These are phyloP conservation scores for Orobanche coerulescens DNA, from an alignment of 257 asterid genomes.

Conservation along the genomic window DNA sequence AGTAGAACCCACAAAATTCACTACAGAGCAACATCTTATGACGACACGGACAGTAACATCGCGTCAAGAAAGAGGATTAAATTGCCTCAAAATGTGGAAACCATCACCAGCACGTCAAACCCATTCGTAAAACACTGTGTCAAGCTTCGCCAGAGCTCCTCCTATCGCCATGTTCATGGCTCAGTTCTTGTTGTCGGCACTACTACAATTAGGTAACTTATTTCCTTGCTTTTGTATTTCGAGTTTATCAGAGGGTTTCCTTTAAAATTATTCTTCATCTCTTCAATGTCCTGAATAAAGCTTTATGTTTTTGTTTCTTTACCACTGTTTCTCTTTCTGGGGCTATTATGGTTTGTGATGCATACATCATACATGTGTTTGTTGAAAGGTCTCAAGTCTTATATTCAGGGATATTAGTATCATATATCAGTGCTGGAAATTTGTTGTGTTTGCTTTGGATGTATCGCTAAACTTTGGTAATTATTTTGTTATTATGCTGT, in stretches of 20 bases:
- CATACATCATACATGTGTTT: slow-evolving; percentile 3
- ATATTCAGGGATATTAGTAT: background rate
- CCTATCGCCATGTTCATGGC: slow-evolving; percentile 76
- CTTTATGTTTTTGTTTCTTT: background rate
- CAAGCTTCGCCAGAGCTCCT: slow-evolving; percentile 75
- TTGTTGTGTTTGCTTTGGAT: background rate
- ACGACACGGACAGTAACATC: slow-evolving; percentile 22
- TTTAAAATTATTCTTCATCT: background rate
- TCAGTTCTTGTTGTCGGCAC: slow-evolving; percentile 73
- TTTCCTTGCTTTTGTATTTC: background rate
- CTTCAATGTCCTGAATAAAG: background rate
- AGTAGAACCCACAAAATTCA: slow-evolving; percentile 10
- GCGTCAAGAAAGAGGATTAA: slow-evolving; percentile 27
- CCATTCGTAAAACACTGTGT: slow-evolving; percentile 86
- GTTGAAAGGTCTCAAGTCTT: background rate
- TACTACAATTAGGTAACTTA: slow-evolving; percentile 61
- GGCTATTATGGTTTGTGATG: background rate
- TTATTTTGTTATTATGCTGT: background rate
- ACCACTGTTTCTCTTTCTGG: background rate
- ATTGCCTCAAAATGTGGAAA: slow-evolving; percentile 45
- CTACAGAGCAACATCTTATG: slow-evolving; percentile 19
- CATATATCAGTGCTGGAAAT: slow-evolving; percentile 1
- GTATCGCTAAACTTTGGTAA: background rate
- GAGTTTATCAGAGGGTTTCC: background rate
- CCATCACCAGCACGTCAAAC: slow-evolving; percentile 81